Evolutionary conservation across 805 yeast genomes (phyloP).

Genomic region (Kazachstania taianensis): DNA sequence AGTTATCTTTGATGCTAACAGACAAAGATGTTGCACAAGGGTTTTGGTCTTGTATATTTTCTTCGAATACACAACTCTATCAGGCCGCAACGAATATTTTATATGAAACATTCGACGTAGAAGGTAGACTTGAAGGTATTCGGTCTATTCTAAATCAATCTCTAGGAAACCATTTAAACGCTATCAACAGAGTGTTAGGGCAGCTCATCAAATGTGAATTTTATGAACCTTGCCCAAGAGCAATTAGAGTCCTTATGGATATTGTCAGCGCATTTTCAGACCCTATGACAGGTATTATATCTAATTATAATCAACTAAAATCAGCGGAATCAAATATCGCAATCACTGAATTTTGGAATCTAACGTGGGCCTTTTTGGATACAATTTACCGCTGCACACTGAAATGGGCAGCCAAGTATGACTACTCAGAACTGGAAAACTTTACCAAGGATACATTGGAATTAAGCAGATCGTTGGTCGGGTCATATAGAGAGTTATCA

Average conservation of each 20-base stretch:
- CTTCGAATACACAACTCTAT: slow-evolving; percentile 47
- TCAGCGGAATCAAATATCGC: slow-evolving; percentile 18
- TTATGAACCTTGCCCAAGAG: slow-evolving; percentile 67
- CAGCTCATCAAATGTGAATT: slow-evolving; percentile 38
- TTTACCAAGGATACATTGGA: slow-evolving; percentile 84
- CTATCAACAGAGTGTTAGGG: slow-evolving; percentile 39
- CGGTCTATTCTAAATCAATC: slow-evolving; percentile 39
- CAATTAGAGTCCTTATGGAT: slow-evolving; percentile 68
- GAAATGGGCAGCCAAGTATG: slow-evolving; percentile 62
- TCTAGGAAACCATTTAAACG: slow-evolving; percentile 36
- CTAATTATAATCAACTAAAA: slow-evolving; percentile 22
- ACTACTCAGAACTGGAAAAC: slow-evolving; percentile 50
- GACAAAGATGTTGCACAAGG: slow-evolving; percentile 43
- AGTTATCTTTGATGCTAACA: slow-evolving; percentile 32
- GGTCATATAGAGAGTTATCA: slow-evolving; percentile 46
- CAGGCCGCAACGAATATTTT: slow-evolving; percentile 64
- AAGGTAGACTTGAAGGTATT: slow-evolving; percentile 72
- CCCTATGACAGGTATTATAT: slow-evolving; percentile 51
- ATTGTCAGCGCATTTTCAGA: slow-evolving; percentile 51
- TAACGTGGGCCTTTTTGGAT: slow-evolving; percentile 62
- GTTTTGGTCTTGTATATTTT: slow-evolving; percentile 64
- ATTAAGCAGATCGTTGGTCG: slow-evolving; percentile 57
- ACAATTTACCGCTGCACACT: slow-evolving; percentile 59
- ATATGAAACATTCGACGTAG: slow-evolving; percentile 69
- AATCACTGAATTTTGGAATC: slow-evolving; percentile 49